Base-by-base conservation (phyloP, 495 filamentous ascomycete species). In the Hypoxylon intermedium region DNA sequence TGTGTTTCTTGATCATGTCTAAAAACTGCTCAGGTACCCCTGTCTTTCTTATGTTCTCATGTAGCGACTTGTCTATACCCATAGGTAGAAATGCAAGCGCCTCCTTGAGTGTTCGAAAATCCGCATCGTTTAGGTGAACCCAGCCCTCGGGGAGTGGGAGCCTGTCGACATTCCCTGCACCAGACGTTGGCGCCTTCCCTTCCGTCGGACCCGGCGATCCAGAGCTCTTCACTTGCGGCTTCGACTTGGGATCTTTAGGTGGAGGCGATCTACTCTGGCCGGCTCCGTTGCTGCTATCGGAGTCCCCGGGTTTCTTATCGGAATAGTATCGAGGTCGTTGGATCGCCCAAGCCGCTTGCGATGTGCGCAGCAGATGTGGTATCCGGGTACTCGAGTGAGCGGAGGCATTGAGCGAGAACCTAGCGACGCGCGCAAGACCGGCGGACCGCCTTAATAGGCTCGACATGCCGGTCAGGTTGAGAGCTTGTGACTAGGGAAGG, bases 361-460 rank as follows among this genome's bases (percentile, higher is more conserved):
- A 68, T 51, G 70, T 70, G 13, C 77, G 74, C 15, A 65, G 36
- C 13, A 63, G 68, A 65, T 44, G 74, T 52, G 52, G 69, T 43
- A 67, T 63, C 68, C 67, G 71, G 43, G 75, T 74, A 51, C 64
- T 72, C 55, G 77, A 72, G 59, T 78, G 79, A 48, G 75, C 46
- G 34, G 80, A 63, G 45, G 68, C 71, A 53, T 79, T 75, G 58
- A 83, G 63, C 60, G 79, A 80, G 55, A 76, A 76, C 71, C 76
- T 82, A 66, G 85, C 82, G 70, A 84, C 76, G 72, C 84, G 81
- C 73, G 84, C 82, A 72, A 89, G 70, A 73, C 82, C 79, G 74
- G 83, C 80, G 69, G 88, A 83, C 72, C 83, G 85, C 67, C 86
- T 84, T 58, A 89, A 76, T 65, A 88, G 69, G 71, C 80, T 79